These are phyloP conservation scores for Raddia distichophylla DNA, from an alignment of 176 grass and related monocot genomes.

Conservation along the genomic window DNA sequence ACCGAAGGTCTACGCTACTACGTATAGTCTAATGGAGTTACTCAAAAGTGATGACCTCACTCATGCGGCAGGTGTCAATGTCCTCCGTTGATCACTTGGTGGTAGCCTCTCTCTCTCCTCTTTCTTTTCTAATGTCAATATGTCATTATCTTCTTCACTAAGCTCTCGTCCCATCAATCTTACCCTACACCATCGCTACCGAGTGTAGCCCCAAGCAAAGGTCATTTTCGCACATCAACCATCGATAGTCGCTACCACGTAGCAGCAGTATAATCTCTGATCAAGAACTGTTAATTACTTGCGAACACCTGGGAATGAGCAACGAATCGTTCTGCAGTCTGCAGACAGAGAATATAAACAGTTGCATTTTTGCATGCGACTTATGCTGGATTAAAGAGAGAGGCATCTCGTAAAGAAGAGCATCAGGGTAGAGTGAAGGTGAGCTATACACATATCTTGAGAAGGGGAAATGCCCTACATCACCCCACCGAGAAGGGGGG, in stretches of 20 bases:
- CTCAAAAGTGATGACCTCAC: too few relatives aligned
- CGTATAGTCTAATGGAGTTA: too few relatives aligned
- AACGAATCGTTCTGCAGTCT: background rate
- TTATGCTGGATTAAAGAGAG: background rate
- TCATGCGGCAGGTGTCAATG: background rate
- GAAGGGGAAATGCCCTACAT: constrained; percentile 56
- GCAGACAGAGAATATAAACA: background rate
- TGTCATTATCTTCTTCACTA: constrained; percentile 20
- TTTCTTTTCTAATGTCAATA: background rate
- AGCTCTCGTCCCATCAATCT: background rate
- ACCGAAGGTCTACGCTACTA: too few relatives aligned
- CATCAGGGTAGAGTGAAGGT: background rate
- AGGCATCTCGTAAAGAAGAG: background rate
- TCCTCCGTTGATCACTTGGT: background rate
- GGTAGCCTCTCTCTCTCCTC: too few relatives aligned
- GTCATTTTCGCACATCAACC: background rate
- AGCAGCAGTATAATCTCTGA: background rate
- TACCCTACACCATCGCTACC: background rate
- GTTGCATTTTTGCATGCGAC: background rate
- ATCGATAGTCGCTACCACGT: background rate
- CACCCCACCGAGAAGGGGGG: constrained; percentile 62
- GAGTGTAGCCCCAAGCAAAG: background rate
- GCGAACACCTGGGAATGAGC: background rate
- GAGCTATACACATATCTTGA: constrained; percentile 52
- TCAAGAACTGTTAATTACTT: too few relatives aligned